Conservation (phyloP, 2,329 filamentous ascomycete genomes). For the Colletotrichum paranaense region DNA sequence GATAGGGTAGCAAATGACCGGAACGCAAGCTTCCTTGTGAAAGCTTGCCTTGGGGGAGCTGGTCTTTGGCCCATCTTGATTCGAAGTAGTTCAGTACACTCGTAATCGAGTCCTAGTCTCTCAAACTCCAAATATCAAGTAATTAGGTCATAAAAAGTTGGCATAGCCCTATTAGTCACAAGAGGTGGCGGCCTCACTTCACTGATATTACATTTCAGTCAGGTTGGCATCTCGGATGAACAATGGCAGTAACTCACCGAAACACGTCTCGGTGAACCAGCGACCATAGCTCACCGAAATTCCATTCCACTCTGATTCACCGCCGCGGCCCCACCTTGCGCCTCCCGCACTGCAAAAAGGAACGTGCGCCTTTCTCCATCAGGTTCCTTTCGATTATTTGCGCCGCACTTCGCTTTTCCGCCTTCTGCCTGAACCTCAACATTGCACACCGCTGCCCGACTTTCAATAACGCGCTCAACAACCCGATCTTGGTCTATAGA, state of each 20-base stretch:
- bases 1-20: too few relatives aligned
- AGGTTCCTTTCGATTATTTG: background rate
- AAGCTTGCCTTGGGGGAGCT: too few relatives aligned
- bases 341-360: background rate
- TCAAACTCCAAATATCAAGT: too few relatives aligned
- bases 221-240: background rate
- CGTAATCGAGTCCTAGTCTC: too few relatives aligned
- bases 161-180: background rate
- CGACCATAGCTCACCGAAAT: background rate
- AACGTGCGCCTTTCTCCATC: constrained; percentile 9
- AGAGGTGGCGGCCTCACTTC: too few relatives aligned
- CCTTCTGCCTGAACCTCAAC: background rate
- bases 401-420: background rate
- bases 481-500: background rate
- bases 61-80: too few relatives aligned
- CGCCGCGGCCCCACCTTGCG: constrained; percentile 2
- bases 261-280: background rate
- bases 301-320: background rate
- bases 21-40: too few relatives aligned
- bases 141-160: too few relatives aligned
- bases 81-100: too few relatives aligned
- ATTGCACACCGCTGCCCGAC: background rate
- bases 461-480: background rate
- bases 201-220: too few relatives aligned
- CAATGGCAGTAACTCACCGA: background rate